phyloP scores from a whole-genome alignment of 257 asterid species.

The Cynanchum wilfordii region DNA sequence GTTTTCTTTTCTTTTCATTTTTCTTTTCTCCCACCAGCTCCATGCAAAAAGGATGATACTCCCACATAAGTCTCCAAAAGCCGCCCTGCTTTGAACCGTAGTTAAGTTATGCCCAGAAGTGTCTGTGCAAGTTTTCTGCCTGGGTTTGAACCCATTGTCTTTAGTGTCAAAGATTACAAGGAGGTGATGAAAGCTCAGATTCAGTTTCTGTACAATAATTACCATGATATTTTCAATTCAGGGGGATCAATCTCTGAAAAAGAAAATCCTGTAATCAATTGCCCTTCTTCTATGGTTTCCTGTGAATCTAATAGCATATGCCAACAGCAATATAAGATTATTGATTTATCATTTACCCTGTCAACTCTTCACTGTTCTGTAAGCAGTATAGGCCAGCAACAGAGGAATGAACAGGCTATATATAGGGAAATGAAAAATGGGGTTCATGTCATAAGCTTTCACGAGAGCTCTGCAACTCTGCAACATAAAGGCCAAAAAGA shows the following conservation, averaged over 20 bases:
- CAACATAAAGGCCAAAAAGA: slow-evolving; percentile 22
- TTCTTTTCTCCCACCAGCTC: neutral
- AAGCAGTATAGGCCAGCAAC: slow-evolving; percentile 54
- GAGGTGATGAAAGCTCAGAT: neutral
- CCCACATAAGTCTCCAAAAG: neutral
- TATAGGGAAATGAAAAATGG: slow-evolving; percentile 65
- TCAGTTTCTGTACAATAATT: neutral
- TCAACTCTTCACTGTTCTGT: slow-evolving; percentile 47
- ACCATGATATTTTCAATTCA: neutral
- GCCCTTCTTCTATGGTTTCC: neutral
- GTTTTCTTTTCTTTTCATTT: neutral
- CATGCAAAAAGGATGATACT: neutral
- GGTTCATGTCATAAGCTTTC: slow-evolving; percentile 88
- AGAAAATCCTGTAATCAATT: neutral
- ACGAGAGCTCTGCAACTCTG: slow-evolving; percentile 68
- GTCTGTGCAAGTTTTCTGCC: too few species aligned
- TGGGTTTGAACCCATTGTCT: neutral
- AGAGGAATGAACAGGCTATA: slow-evolving; percentile 62
- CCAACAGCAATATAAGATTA: neutral
- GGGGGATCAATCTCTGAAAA: neutral
- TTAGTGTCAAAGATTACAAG: neutral
- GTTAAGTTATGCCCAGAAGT: neutral
- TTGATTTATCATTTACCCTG: slow-evolving; percentile 5
- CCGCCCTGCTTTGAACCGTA: neutral
- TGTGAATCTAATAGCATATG: neutral